Base-by-base conservation (phyloP, 2,329 filamentous ascomycete species). In the Dactylellina cionopaga region DNA sequence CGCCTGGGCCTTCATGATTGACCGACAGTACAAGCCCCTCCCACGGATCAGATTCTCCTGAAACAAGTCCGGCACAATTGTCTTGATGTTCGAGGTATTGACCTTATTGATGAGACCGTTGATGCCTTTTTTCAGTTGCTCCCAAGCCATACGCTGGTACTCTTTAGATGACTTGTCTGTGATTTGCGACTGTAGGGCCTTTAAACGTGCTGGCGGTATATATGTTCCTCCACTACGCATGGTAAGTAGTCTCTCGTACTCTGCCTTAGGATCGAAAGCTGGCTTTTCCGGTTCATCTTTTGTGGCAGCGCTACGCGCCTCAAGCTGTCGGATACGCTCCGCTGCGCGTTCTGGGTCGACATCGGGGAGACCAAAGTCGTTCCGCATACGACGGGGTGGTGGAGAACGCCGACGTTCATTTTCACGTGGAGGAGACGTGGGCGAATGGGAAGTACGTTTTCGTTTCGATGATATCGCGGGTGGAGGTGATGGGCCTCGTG, bases 71-170 rank as follows among this genome's bases (percentile, higher is more conserved):
- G 94, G 94, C 22, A 98, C 92, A 74, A 99, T 97, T 79, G 91
- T 87, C 82, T 99, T 98, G 85, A 99, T 98, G 81, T 99, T 99
- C 31, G 91, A 92, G 63, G 94, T 91, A 81, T 98, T 98, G 84
- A 97, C 91, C 84, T 99, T 99, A 86, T 99, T 99, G 85, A 99
- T 96, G 75, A 99, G 83, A 77, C 95, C 95, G 80, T 99, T 98
- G 82, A 99, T 96, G 51, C 91, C 95, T 84, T 99, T 99, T 84
- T 99, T 99, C 78, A 99, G 83, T 10, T 94, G 94, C 81, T 99
- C 95, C 95, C 95, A 99, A 6, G 93, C 92, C 92, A 99, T 96
- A 77, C 95, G 91, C 85, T 98, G 95, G 80, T 96, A 98, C 82
- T 98, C 95, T 81, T 96, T 96, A 81, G 90, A 96, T 60, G 87